Evolutionary conservation across 2,329 filamentous ascomycete genomes (phyloP), one percentile per base, ranked within the genome.

Genomic region (Fusarium sp.): DNA sequence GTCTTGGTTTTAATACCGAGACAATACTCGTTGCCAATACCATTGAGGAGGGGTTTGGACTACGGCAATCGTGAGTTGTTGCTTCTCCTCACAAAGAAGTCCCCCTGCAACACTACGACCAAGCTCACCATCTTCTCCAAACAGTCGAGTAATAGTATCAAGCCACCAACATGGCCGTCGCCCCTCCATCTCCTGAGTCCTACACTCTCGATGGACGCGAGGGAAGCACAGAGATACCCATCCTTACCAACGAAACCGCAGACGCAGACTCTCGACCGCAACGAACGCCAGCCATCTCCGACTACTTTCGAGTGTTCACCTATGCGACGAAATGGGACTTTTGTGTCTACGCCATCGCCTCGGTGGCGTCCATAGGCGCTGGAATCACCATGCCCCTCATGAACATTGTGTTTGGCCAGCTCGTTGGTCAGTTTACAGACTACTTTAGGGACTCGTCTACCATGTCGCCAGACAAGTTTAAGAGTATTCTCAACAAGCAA

Each of bases 321-420:
- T 82, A 82, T 58, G 80, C 80, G 1, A 79, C 71, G 22, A 75
- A 68, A 73, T 82, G 79, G 80, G 80, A 82, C 45, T 74, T 81
- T 29, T 64, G 74, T 20, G 70, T 79, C 22, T 80, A 81, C n/a
- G 68, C 65, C 35, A 36, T 80, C 20, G 82, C 81, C 18, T 69
- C 78, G 0, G 10, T 79, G 6, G 80, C 81, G 2, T 83, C 82
- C 1, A 74, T 83, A 29, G 80, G 80, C 5, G 80, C 81, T 2
- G 82, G 82, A 0, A 68, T 80, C 4, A 76, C 80, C 3, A 64
- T 85, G 63, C 81, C 83, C 6, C 57, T 85, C 36, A 83, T 85
- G 77, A 83, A 82, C 57, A 71, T 85, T 29, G 78, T 85, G 14
- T 81, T 85, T 54, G 78, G 79, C 1, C 74, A 79, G 42, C 79